Conservation (phyloP, 2,329 filamentous ascomycete species). For the Thelonectria discophora region DNA sequence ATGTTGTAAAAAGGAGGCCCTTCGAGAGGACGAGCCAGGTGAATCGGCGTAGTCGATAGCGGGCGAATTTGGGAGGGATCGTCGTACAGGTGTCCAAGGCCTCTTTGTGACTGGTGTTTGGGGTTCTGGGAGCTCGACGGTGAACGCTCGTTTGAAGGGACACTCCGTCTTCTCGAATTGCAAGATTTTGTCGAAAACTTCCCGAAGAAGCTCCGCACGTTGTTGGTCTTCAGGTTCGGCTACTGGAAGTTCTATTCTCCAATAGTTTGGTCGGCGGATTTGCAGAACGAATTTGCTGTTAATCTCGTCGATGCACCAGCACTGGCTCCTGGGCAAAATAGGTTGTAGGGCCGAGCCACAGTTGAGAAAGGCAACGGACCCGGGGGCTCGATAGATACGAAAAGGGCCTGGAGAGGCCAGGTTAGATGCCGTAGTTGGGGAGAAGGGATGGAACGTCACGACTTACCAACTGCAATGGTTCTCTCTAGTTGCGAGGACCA, state of each 20-base stretch:
- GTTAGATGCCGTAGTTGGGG: not conserved
- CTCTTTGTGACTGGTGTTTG: constrained; percentile 71
- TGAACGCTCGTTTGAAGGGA: constrained; percentile 82
- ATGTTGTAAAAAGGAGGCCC: constrained; percentile 31
- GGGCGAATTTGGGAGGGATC: constrained; percentile 24
- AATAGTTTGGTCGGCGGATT: constrained; percentile 84
- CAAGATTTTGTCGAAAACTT: constrained; percentile 75
- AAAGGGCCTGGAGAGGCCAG: constrained; percentile 67
- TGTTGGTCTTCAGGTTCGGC: constrained; percentile 57
- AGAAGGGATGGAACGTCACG: not conserved
- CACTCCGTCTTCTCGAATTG: constrained; percentile 89
- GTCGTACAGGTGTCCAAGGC: constrained; percentile 68
- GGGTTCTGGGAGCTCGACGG: constrained; percentile 76
- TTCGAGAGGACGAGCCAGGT: constrained; percentile 22
- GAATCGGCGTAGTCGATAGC: constrained; percentile 19
- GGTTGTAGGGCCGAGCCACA: constrained; percentile 85
- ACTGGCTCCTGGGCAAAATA: constrained; percentile 89
- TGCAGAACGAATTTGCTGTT: constrained; percentile 86
- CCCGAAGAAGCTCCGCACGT: constrained; percentile 73
- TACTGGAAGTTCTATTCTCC: constrained; percentile 85
- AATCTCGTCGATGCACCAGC: constrained; percentile 89
- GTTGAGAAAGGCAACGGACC: constrained; percentile 87
- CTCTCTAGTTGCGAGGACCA: constrained; percentile 81
- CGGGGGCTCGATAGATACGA: constrained; percentile 85
- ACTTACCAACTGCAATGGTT: constrained; percentile 79